Percentiles rank a stretch among this genome's conserved stretches.
These are phyloP conservation scores for Globisporangium canariense DNA, from an alignment of 352 stramenopile species.

Conservation along the genomic window DNA sequence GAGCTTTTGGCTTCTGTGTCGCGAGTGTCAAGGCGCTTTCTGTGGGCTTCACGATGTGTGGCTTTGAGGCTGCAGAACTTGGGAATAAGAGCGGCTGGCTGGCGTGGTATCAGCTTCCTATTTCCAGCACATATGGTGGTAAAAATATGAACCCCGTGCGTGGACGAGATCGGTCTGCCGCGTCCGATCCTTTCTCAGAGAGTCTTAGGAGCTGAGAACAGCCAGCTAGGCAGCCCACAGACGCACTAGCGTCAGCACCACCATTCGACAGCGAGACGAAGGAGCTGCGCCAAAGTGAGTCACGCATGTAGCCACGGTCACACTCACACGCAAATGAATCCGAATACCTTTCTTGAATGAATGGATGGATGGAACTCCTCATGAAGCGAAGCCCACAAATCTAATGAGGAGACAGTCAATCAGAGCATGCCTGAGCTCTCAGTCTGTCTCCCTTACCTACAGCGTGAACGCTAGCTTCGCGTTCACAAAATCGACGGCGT, in stretches of 20 bases:
- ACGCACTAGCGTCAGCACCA: too few species aligned
- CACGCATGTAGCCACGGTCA: too few species aligned
- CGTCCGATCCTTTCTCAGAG: too few species aligned
- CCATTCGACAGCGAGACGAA: too few species aligned
- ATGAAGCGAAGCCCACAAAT: background rate
- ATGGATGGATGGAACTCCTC: background rate
- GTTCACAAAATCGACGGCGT: slow-evolving; percentile 11
- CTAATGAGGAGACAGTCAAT: slow-evolving; percentile 3
- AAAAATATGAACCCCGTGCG: background rate
- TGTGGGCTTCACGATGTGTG: background rate
- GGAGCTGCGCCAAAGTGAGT: too few species aligned
- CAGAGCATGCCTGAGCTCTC: background rate
- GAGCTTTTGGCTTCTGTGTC: background rate
- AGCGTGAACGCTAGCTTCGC: slow-evolving; percentile 2
- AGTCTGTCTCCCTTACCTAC: slow-evolving; percentile 1
- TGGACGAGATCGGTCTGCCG: too few species aligned
- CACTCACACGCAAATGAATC: too few species aligned
- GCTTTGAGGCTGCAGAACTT: background rate
- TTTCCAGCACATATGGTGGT: background rate
- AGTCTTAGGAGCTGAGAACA: background rate
- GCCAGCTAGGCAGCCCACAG: background rate
- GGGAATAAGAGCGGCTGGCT: background rate
- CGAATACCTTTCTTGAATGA: background rate
- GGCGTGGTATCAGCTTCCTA: background rate
- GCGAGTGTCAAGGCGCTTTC: background rate